These are phyloP conservation scores for Acarospora socialis DNA, from an alignment of 2,329 filamentous ascomycete genomes.

Conservation along the genomic window DNA sequence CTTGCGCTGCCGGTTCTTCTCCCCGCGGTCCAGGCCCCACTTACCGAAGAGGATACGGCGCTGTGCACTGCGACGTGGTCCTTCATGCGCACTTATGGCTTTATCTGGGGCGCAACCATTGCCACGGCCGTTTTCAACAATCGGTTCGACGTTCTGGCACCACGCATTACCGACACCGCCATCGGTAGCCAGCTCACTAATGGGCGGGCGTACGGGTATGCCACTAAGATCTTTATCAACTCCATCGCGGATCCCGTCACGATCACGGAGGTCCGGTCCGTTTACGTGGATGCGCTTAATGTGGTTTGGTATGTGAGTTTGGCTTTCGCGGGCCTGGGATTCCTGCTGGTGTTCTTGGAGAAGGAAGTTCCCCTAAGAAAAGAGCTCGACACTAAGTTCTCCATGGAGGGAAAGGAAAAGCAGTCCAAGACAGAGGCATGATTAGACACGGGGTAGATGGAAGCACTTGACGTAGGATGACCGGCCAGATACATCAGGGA, in stretches of 20 bases:
- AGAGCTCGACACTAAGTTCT: conserved; percentile 50
- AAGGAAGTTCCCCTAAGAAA: conserved; percentile 95
- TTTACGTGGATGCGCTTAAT: conserved; percentile 23
- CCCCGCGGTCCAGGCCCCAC: conserved; percentile 19
- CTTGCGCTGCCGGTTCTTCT: conserved; percentile 17
- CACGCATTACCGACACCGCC: conserved; percentile 9
- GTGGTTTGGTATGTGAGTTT: conserved; percentile 27
- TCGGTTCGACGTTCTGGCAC: conserved; percentile 12
- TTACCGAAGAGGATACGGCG: conserved; percentile 19
- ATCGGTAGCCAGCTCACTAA: conserved; percentile 8
- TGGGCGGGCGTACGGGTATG: conserved; percentile 17
- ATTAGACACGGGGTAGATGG: background rate
- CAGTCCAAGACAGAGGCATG: background rate
- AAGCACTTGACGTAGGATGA: too few relatives aligned
- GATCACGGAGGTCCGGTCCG: conserved; percentile 21
- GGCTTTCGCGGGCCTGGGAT: conserved; percentile 20
- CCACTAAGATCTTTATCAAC: conserved; percentile 5
- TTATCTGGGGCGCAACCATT: conserved; percentile 20
- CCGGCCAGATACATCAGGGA: too few relatives aligned
- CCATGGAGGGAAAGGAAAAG: background rate
- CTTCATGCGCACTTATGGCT: conserved; percentile 21
- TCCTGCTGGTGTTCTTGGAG: conserved; percentile 35
- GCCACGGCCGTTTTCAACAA: conserved; percentile 21
- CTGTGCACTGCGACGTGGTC: conserved; percentile 18
- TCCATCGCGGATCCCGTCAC: too few relatives aligned